These are phyloP conservation scores for Euphorbia corollata DNA, from an alignment of 441 rosid species.

Conservation along the genomic window DNA sequence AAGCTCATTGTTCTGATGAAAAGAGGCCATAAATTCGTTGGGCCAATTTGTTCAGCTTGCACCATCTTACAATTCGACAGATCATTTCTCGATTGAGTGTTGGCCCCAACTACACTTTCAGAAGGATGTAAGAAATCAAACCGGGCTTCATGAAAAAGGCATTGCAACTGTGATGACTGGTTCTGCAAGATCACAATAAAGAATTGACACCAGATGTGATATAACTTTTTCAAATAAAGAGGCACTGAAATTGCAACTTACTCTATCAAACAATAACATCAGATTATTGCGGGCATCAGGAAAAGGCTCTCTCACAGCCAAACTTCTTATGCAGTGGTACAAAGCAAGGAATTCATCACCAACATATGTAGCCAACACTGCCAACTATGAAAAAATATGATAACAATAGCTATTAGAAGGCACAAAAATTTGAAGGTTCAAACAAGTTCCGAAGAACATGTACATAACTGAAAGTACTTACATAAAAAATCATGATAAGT, in stretches of 20 bases:
- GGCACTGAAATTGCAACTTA: slow-evolving; percentile 24
- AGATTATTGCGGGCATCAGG: slow-evolving; percentile 88
- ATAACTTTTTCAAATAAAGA: not conserved
- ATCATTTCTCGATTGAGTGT: slow-evolving; percentile 22
- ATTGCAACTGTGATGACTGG: slow-evolving; percentile 42
- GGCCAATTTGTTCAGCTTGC: slow-evolving; percentile 27
- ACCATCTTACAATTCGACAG: slow-evolving; percentile 19
- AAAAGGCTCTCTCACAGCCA: slow-evolving; percentile 88
- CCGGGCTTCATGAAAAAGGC: slow-evolving; percentile 31
- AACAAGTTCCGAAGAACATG: slow-evolving; percentile 10
- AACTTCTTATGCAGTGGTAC: slow-evolving; percentile 86
- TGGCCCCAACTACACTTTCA: slow-evolving; percentile 24
- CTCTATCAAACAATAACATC: slow-evolving; percentile 65
- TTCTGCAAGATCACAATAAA: slow-evolving; percentile 49
- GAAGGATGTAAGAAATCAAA: slow-evolving; percentile 58
- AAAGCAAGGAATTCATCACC: slow-evolving; percentile 85
- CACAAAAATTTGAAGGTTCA: slow-evolving; percentile 7
- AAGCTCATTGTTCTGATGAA: slow-evolving; percentile 59
- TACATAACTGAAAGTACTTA: slow-evolving; percentile 3
- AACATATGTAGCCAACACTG: slow-evolving; percentile 77
- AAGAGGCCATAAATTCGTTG: slow-evolving; percentile 49
- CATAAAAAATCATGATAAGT: slow-evolving; percentile 4
- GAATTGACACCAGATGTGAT: slow-evolving; percentile 15
- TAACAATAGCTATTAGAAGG: slow-evolving; percentile 8
- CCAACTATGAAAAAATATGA: slow-evolving; percentile 44